phyloP scores from a whole-genome alignment of 805 yeast genomes.

The Metschnikowia similis region DNA sequence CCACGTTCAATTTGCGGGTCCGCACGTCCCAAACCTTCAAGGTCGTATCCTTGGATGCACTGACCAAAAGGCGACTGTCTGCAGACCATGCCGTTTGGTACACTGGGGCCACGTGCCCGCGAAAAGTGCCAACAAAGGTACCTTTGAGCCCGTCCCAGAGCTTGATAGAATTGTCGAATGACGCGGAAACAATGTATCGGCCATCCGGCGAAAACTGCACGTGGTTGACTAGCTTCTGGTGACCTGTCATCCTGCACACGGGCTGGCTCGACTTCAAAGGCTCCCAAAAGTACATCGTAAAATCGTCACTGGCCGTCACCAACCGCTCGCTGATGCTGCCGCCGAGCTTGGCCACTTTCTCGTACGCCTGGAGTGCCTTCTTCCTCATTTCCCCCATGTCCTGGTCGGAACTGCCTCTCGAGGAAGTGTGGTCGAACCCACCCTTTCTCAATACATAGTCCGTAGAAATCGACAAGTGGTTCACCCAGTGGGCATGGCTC shows the following conservation, averaged over 20 bases:
- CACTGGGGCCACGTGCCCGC: conserved; percentile 98
- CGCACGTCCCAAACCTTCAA: conserved; percentile 94
- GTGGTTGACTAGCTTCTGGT: conserved; percentile 93
- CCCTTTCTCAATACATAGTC: conserved; percentile 86
- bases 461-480: conserved; percentile 86
- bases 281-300: conserved; percentile 97
- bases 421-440: conserved; percentile 68
- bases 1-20: conserved; percentile 77
- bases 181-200: conserved; percentile 80
- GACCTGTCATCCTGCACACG: conserved; percentile 91
- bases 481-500: conserved; percentile 97
- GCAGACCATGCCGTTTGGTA: conserved; percentile 98
- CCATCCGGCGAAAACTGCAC: conserved; percentile 97
- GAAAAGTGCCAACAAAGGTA: conserved; percentile 77
- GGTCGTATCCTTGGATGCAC: conserved; percentile 94
- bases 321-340: conserved; percentile 65
- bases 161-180: conserved; percentile 93
- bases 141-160: conserved; percentile 96
- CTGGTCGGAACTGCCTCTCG: conserved; percentile 31
- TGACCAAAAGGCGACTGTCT: conserved; percentile 84
- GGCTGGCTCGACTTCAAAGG: conserved; percentile 81
- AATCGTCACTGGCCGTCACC: conserved; percentile 95
- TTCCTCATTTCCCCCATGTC: conserved; percentile 29
- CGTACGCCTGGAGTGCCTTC: conserved; percentile 57
- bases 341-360: conserved; percentile 55